phyloP scores from a whole-genome alignment of 192 early-diverging fungal species.

The Pilaira anomala region DNA sequence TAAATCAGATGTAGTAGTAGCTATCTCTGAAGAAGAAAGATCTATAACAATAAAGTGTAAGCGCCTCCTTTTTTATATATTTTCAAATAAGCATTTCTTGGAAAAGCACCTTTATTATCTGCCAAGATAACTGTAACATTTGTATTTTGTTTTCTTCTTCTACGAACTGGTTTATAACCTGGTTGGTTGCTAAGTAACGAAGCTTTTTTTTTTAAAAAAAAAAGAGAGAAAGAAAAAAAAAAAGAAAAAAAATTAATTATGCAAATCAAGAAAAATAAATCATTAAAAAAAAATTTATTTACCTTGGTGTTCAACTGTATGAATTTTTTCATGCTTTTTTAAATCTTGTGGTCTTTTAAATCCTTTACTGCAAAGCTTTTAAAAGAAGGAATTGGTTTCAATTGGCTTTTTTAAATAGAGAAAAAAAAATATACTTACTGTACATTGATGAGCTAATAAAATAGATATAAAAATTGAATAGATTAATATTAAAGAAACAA shows the following conservation, averaged over 20 bases:
- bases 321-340: slow-evolving; percentile 90
- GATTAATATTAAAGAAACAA: neutral
- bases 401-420: neutral
- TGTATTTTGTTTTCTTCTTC: slow-evolving; percentile 4
- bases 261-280: too few relatives aligned
- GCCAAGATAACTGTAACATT: neutral
- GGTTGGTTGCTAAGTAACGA: slow-evolving; percentile 31
- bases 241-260: slow-evolving; percentile 1
- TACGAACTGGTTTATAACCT: slow-evolving; percentile 27
- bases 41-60: neutral
- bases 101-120: neutral
- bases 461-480: neutral
- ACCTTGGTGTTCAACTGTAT: slow-evolving; percentile 48
- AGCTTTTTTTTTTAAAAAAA: neutral
- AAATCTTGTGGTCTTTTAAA: slow-evolving; percentile 97
- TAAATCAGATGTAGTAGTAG: neutral
- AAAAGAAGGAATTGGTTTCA: neutral
- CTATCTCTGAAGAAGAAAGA: neutral
- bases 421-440: slow-evolving; percentile 7
- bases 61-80: neutral
- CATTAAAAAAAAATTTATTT: neutral
- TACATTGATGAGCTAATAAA: slow-evolving; percentile 19
- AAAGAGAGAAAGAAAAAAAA: too few relatives aligned
- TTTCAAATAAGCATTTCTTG: neutral
- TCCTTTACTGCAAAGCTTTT: slow-evolving; percentile 48